Percentiles rank a stretch among this genome's conserved stretches.
Conservation (phyloP, 1,284 basidiomycete species). For the Schizophyllum amplum region DNA sequence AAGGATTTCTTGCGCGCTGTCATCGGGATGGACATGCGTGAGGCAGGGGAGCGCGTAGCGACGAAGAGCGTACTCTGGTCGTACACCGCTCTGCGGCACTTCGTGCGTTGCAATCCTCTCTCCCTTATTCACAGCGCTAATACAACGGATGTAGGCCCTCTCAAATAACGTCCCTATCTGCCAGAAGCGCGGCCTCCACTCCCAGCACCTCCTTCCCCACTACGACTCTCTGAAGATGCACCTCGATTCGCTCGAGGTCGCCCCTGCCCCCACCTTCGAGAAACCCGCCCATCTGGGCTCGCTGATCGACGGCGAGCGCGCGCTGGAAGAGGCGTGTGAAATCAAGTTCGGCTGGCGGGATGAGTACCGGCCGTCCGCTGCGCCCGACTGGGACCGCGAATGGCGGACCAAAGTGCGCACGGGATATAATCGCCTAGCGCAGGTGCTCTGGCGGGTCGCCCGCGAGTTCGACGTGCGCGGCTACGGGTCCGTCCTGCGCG, state of each 20-base stretch:
- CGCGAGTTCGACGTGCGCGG: conserved; percentile 62
- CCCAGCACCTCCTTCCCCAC: conserved; percentile 50
- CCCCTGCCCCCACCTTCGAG: conserved; percentile 43
- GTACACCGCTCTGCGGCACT: conserved; percentile 64
- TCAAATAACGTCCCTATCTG: conserved; percentile 61
- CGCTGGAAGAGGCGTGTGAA: conserved; percentile 53
- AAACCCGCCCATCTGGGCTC: conserved; percentile 58
- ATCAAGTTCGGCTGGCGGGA: conserved; percentile 22
- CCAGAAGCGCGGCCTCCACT: conserved; percentile 53
- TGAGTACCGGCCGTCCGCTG: conserved; percentile 18
- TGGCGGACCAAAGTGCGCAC: conserved; percentile 49
- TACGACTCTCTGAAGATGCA: conserved; percentile 50
- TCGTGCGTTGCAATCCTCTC: conserved; percentile 34
- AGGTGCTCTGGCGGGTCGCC: conserved; percentile 59
- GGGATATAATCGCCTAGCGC: conserved; percentile 53
- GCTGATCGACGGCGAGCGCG: conserved; percentile 43
- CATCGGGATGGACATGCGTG: conserved; percentile 63
- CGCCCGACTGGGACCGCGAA: conserved; percentile 38
- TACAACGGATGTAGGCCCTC: conserved; percentile 36
- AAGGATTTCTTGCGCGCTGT: conserved; percentile 62
- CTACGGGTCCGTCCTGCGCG: conserved; percentile 57
- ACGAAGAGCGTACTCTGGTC: conserved; percentile 72
- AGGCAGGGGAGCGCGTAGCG: conserved; percentile 64
- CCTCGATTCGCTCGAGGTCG: conserved; percentile 47
- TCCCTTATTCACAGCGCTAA: neutral